Evolutionary conservation across 768 basidiomycete species (phyloP), one percentile per base, ranked within the genome.

Genomic region (Chalciporus chontae): DNA sequence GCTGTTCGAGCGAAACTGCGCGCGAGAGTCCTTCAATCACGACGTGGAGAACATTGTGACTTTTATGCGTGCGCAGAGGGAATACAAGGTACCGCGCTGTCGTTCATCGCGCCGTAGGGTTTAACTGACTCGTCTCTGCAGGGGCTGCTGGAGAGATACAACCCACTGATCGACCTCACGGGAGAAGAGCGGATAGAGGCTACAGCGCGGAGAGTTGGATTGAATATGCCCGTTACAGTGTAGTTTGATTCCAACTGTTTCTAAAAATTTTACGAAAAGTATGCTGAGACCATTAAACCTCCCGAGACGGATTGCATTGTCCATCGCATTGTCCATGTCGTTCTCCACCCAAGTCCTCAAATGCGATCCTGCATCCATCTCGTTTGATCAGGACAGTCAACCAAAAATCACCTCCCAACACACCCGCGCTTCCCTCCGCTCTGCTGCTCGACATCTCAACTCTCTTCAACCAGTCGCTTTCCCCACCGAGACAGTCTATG

Each of bases 401-500:
- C 84, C 85, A 0, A 59, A 61, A 8, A 70, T 89, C 45, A 61
- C 76, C 7, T 80, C 75, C 29, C 59, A 68, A 18, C 72, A 77
- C 47, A 84, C 88, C 5, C 65, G 71, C 17, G 62, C 71, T 21
- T 77, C 84, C 17, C 71, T 92, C 52, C 63, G 74, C 43, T 60
- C 64, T 17, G 90, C 89, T 0, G 71, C 82, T 6, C 71, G 74
- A 48, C 74, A 78, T 48, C 76, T 75, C 40, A 57, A 76, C 29
- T 70, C 70, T 19, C 59, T 67, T 14, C 72, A 80, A 50, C 75
- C 80, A 18, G 87, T 98, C 48, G 94, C 86, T 0, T 90, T 99
- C 64, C 95, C 96, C 0, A 97, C 96, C 26, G 96, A 99, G 70
- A 98, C 96, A 0, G 96, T 99, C 10, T 99, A 98, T 68, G 96